A percentile compares a stretch with the other conserved stretches of the same genome.
Evolutionary conservation across 768 basidiomycete species (phyloP).

Genomic region (Lentinula sp.): DNA sequence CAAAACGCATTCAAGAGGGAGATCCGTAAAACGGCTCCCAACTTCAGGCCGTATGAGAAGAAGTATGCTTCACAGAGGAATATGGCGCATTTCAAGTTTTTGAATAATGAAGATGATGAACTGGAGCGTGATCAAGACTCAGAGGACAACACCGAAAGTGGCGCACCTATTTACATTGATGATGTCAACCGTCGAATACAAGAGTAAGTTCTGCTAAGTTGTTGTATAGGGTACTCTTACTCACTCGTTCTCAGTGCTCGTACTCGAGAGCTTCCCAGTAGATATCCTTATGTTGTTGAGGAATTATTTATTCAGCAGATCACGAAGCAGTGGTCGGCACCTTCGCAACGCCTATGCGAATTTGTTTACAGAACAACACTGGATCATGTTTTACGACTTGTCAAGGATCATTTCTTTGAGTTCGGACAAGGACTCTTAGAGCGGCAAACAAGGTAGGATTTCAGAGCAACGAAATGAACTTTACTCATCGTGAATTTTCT

Average conservation of each 20-base stretch:
- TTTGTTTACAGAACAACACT: slow-evolving; percentile 29
- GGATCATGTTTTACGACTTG: slow-evolving; percentile 33
- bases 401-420: slow-evolving; percentile 41
- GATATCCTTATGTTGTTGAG: slow-evolving; percentile 60
- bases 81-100: slow-evolving; percentile 22
- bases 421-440: slow-evolving; percentile 50
- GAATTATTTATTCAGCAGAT: slow-evolving; percentile 39
- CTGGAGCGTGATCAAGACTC: slow-evolving; percentile 7
- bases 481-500: not conserved
- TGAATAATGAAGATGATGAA: slow-evolving; percentile 32
- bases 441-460: slow-evolving; percentile 39
- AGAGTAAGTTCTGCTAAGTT: slow-evolving; percentile 29
- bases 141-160: not conserved
- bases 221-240: no score
- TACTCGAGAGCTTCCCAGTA: slow-evolving; percentile 65
- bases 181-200: slow-evolving; percentile 43
- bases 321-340: slow-evolving; percentile 41
- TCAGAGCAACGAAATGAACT: not conserved
- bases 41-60: slow-evolving; percentile 46
- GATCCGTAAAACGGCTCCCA: slow-evolving; percentile 49
- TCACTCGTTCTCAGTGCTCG: slow-evolving; percentile 39
- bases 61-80: slow-evolving; percentile 8
- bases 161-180: slow-evolving; percentile 37
- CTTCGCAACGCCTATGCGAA: slow-evolving; percentile 40
- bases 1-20: slow-evolving; percentile 40